These are phyloP conservation scores for Pilobolus umbonatus DNA, from an alignment of 192 early-diverging fungal species.

Conservation along the genomic window DNA sequence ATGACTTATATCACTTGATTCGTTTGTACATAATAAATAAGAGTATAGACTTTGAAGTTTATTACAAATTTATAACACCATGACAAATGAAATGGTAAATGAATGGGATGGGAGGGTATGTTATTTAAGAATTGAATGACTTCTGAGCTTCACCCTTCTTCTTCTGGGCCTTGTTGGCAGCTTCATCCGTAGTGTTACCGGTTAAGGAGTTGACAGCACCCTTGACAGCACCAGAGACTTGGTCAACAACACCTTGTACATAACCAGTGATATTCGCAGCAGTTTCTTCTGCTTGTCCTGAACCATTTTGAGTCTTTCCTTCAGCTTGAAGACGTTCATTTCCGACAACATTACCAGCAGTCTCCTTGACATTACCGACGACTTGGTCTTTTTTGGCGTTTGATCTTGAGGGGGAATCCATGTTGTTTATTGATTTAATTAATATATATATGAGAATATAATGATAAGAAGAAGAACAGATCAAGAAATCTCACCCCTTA, in stretches of 20 bases:
- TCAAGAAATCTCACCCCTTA: not conserved
- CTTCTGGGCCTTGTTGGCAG: constrained; percentile 8
- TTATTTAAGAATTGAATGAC: constrained; percentile 10
- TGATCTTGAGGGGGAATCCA: constrained; percentile 19
- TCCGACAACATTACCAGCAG: constrained; percentile 31
- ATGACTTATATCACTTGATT: too few relatives aligned
- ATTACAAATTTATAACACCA: too few relatives aligned
- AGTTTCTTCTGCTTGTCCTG: constrained; percentile 17
- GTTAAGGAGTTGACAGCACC: constrained; percentile 14
- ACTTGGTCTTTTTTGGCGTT: constrained; percentile 23
- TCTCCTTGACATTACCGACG: constrained; percentile 31
- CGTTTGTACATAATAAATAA: too few relatives aligned
- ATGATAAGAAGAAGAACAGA: not conserved
- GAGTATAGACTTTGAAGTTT: too few relatives aligned
- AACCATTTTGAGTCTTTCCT: constrained; percentile 28
- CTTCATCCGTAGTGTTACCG: constrained; percentile 8
- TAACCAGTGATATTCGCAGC: constrained; percentile 18
- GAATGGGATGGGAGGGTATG: too few relatives aligned
- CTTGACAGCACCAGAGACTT: constrained; percentile 27
- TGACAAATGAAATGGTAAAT: too few relatives aligned
- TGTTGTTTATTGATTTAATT: constrained; percentile 9
- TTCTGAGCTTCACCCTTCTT: constrained; percentile 15
- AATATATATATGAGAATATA: constrained; percentile 1
- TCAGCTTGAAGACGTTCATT: constrained; percentile 22
- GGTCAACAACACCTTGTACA: constrained; percentile 23